Evolutionary conservation across 768 basidiomycete species (phyloP).

Genomic region (Infundibulicybe gibba): DNA sequence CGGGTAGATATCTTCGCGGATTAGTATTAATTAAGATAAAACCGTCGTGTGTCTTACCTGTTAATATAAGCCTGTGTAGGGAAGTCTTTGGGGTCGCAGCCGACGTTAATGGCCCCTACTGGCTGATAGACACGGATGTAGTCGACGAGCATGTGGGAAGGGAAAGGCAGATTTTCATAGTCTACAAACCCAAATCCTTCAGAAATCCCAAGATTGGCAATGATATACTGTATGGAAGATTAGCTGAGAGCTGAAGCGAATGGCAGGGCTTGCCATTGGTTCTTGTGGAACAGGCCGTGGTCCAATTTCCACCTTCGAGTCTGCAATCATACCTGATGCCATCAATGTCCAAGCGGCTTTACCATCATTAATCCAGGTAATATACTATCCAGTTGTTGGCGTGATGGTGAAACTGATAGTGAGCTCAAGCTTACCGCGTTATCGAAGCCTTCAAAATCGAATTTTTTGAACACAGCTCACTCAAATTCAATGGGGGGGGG

Average conservation of each 20-base stretch:
- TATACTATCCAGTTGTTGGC: constrained; percentile 46
- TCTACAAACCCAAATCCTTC: constrained; percentile 73
- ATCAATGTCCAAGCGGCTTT: constrained; percentile 73
- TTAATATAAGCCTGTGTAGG: constrained; percentile 74
- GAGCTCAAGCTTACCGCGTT: constrained; percentile 43
- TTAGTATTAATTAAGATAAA: not conserved
- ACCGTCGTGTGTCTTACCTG: constrained; percentile 29
- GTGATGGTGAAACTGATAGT: not conserved
- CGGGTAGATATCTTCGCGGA: constrained; percentile 46
- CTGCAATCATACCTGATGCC: constrained; percentile 62
- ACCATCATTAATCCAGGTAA: constrained; percentile 78
- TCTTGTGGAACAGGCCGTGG: constrained; percentile 73
- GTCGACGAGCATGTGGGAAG: constrained; percentile 44
- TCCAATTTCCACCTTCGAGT: constrained; percentile 56
- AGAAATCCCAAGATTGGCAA: constrained; percentile 83
- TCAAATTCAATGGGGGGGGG: too few species aligned
- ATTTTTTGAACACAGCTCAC: too few species aligned
- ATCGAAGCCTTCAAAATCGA: constrained; percentile 48
- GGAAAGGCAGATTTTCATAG: constrained; percentile 64
- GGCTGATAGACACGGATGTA: constrained; percentile 73
- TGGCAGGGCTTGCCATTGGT: constrained; percentile 60
- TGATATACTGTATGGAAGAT: constrained; percentile 55
- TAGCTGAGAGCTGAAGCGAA: not conserved
- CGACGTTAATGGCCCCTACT: constrained; percentile 54
- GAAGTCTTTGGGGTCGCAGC: constrained; percentile 63